Base-by-base conservation (phyloP, 192 early-diverging fungal genomes). In the Backusella macrospora region DNA sequence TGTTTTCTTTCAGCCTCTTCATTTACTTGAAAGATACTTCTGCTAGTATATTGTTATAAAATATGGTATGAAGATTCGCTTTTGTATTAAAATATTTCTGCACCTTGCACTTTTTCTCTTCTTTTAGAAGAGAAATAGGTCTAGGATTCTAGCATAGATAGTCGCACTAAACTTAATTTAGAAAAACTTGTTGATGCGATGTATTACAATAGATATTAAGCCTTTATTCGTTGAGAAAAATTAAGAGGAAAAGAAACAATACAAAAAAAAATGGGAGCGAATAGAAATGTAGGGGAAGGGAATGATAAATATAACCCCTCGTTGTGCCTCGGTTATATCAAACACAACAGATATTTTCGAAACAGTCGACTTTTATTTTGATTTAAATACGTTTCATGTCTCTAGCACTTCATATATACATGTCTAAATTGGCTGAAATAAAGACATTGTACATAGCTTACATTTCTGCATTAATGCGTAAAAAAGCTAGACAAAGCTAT, bases 331-430 rank as follows among this genome's bases (percentile, higher is more conserved):
- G 52, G 21, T 59, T 59, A 34, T 34, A 59, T 26, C 52, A 59
- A 23, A 59, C 52, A 59, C 52, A 23, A 5, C 21, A 59, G 21
- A 18, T 26, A 59, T 59, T 26, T 59, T 59, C 52, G 52, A 59
- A 59, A 59, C 52, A 59, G 7, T 12, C 18, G 52, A 59, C 23
- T 26, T 46, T 59, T 59, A 59, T 59, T 59, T 59, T 59, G 52
- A 26, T 26, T 59, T 23, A 12, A 59, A 59, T 23, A 12, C 52
- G 52, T 59, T 59, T 59, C 52, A 59, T 59, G 52, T 59, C 52
- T 59, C 52, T 59, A 59, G 52, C 52, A 59, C 52, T 59, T 29
- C 52, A 59, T 59, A 18, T 59, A 26, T 59, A 59, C 52, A 59
- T 59, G 52, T 59, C 13, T 13, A 23, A 59, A 12, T 26, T 59